Conservation (phyloP, 768 basidiomycete genomes). For the Tephrocybe sp. region DNA sequence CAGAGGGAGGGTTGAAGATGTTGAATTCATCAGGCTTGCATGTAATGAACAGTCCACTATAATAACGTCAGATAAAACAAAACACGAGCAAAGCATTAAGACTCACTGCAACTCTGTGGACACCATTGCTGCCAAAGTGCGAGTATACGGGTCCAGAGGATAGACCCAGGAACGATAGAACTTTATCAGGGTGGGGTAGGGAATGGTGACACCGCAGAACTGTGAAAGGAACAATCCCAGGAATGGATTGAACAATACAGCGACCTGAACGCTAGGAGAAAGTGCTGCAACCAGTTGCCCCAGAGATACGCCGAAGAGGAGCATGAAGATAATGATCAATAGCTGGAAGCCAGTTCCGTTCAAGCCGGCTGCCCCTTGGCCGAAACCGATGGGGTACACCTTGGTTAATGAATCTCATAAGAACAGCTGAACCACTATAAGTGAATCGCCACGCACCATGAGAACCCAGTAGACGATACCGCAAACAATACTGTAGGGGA, state of each 20-base stretch:
- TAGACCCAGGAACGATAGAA: conserved; percentile 87
- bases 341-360: conserved; percentile 74
- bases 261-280: conserved; percentile 75
- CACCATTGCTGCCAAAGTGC: conserved; percentile 69
- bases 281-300: conserved; percentile 75
- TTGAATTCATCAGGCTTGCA: conserved; percentile 73
- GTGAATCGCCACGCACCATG: conserved; percentile 44
- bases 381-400: conserved; percentile 68
- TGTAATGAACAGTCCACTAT: conserved; percentile 57
- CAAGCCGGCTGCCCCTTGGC: conserved; percentile 57
- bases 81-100: conserved; percentile 13
- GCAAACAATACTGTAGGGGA: conserved; percentile 74
- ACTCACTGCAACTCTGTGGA: conserved; percentile 79
- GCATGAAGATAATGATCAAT: conserved; percentile 67
- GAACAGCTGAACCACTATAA: not conserved
- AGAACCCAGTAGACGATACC: conserved; percentile 74
- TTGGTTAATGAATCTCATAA: conserved; percentile 15
- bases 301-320: conserved; percentile 64
- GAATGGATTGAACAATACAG: conserved; percentile 82
- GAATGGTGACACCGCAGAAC: conserved; percentile 84
- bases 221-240: conserved; percentile 59
- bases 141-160: conserved; percentile 68
- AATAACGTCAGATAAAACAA: conserved; percentile 12
- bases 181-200: conserved; percentile 55
- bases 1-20: conserved; percentile 68